Base-by-base conservation (phyloP, 2,329 filamentous ascomycete species). In the Aspergillus niger region DNA sequence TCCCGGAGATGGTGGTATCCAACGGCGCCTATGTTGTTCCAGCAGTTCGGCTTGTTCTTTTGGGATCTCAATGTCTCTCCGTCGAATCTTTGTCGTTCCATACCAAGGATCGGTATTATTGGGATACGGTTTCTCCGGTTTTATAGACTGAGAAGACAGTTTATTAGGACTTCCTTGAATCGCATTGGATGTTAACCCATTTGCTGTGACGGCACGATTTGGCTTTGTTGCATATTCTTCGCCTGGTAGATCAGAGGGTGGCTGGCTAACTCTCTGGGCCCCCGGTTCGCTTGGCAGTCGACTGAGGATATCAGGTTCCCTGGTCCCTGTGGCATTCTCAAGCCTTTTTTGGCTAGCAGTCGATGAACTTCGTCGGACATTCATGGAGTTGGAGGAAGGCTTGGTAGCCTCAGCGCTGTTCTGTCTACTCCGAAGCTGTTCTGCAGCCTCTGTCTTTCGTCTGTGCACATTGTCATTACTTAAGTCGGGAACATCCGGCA, bases 21-120 rank as follows among this genome's bases (percentile, higher is more conserved):
- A 77, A 58, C 68, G 82, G 15, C 80, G 75, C 26, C 51, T 62
- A 5, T 73, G 62, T 10, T 76, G 69, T 5, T 80, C 76, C 1
- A 89, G 72, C 5, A 88, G 73, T 8, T 74, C 65, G 47, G 72
- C 68, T 65, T 89, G 86, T 15, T 82, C 77, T 26, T 70, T 74
- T 2, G 82, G 77, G 55, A 85, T 81, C 24, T 67, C 74, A 32
- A 82, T 69, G 64, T 83, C 79, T 47, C 67, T 72, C 17, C 73
- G 74, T 30, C 73, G 71, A 57, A 85, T 79, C 17, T 66, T 72
- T 32, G 68, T 71, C 65, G 74, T 70, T 36, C 69, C 67, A 61
- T 69, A 54, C 75, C 74, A 77, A 10, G 71, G 69, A 50, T 71
- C 59, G 38, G 17, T 47, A 28, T 47, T 13, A 50, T 20, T 44